phyloP scores from a whole-genome alignment of 371 early-diverging fungal genomes.

The Saksenaea vasiformis region DNA sequence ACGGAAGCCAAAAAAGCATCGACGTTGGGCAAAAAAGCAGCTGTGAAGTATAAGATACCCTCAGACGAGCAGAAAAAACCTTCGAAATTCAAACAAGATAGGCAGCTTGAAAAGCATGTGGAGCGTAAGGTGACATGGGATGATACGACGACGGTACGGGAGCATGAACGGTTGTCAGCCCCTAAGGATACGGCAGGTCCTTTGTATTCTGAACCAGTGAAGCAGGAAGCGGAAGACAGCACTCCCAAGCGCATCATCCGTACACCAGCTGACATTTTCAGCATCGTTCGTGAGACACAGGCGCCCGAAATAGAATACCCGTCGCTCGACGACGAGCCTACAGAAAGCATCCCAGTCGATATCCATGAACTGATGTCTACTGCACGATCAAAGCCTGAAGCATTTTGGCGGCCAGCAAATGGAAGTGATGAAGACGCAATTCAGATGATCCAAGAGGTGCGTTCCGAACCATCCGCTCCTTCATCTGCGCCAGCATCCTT shows the following conservation, averaged over 20 bases:
- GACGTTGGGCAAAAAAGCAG: not conserved
- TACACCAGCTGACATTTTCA: constrained; percentile 39
- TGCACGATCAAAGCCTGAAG: constrained; percentile 18
- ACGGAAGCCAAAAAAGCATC: constrained; percentile 1
- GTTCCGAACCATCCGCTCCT: not conserved
- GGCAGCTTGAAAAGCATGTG: constrained; percentile 3
- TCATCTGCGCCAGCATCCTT: not conserved
- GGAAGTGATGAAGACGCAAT: constrained; percentile 17
- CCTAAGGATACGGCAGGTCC: constrained; percentile 23
- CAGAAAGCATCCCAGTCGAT: constrained; percentile 11
- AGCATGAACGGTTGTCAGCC: constrained; percentile 35
- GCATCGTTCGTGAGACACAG: constrained; percentile 20
- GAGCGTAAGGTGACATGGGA: constrained; percentile 36
- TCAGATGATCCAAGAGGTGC: not conserved
- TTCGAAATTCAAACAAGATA: constrained; percentile 31
- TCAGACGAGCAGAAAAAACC: constrained; percentile 18
- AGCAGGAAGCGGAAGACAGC: constrained; percentile 8
- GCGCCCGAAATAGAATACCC: constrained; percentile 33
- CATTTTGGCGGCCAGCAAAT: constrained; percentile 22
- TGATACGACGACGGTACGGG: constrained; percentile 30
- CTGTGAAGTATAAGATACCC: not conserved
- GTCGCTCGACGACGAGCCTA: constrained; percentile 21
- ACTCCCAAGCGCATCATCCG: constrained; percentile 7
- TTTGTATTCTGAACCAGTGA: constrained; percentile 34
- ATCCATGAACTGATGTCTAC: constrained; percentile 29